Base-by-base conservation (phyloP, 345 rosid species). In the Linum lewisii region DNA sequence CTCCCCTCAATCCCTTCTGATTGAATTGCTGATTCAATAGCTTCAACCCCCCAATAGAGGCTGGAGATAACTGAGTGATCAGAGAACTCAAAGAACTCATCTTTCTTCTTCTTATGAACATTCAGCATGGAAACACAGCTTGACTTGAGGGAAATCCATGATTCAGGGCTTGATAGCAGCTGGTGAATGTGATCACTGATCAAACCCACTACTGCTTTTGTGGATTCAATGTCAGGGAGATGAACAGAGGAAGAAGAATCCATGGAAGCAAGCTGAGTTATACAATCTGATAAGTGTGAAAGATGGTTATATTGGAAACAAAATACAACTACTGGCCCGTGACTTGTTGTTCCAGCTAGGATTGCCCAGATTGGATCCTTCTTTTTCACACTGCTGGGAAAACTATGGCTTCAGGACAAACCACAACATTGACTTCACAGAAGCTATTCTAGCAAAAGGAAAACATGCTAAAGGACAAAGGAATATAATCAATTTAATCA, bases 21-120 rank as follows among this genome's bases (percentile, higher is more conserved):
- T 20, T 65, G 75, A 42, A 82, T 64, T 21, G 85, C 92, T 10
- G 77, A 72, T 73, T 82, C 90, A 45, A 84, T 82, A 63, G 72
- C 69, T 5, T 81, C 76, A 9, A 91, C 79, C 14, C 87, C 98
- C 95, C 92, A 79, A 32, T 79, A 88, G 26, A 91, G 85, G 71
- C 81, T 88, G 0, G 95, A 88, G 13, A 86, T 62, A 24, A 80
- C 69, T 0, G 95, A 79, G 24, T 80, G 89, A 38, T 91, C 84
- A 0, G 90, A 79, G 72, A 85, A 73, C 66, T 86, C 87, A 6
- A 81, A 81, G 51, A 70, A 68, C 53, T 68, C 69, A 3, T 72
- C 78, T 64, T 70, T 78, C 47, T 73, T 69, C 4, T 72, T 78
- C 65, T 70, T 78, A 44, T 72, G 71, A 44, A 72, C 61, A 52